phyloP scores from a whole-genome alignment of 305 asterid genomes.

The Fraxinus albicans region DNA sequence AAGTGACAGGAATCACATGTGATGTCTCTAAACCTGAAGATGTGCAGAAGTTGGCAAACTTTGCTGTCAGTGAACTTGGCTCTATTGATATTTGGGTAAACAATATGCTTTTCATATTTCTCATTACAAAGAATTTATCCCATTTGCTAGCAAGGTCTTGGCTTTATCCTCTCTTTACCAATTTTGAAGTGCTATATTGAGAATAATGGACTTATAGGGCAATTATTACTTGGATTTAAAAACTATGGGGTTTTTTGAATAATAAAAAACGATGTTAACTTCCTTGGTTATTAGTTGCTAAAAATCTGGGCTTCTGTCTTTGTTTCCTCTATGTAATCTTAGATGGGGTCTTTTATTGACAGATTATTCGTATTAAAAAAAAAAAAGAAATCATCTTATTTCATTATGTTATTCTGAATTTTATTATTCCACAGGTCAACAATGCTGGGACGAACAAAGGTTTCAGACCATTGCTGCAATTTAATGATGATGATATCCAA shows the following conservation, averaged over 20 bases:
- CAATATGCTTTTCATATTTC: not conserved
- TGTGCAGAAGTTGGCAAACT: slow-evolving; percentile 61
- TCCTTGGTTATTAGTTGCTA: not conserved
- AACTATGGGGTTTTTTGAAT: no score
- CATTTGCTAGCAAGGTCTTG: not conserved
- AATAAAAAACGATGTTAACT: no score
- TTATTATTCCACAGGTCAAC: slow-evolving; percentile 56
- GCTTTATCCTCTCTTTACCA: not conserved
- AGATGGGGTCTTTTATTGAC: not conserved
- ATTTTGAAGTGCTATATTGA: not conserved
- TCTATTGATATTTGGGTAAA: slow-evolving; percentile 82
- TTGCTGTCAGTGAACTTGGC: slow-evolving; percentile 70
- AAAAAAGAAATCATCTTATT: no score
- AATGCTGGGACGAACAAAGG: slow-evolving; percentile 97
- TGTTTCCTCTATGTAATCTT: not conserved
- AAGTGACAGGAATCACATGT: slow-evolving; percentile 79
- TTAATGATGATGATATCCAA: slow-evolving; percentile 71
- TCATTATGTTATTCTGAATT: slow-evolving; percentile 7
- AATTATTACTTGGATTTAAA: no score
- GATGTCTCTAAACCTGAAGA: slow-evolving; percentile 89
- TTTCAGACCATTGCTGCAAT: slow-evolving; percentile 88
- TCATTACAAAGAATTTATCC: not conserved
- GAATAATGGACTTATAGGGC: not conserved
- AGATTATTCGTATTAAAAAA: not conserved
- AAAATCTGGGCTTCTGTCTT: not conserved